Evolutionary conservation across 257 asterid genomes (phyloP), one percentile per base, ranked within the genome.

Genomic region (Nicotiana benthamiana): DNA sequence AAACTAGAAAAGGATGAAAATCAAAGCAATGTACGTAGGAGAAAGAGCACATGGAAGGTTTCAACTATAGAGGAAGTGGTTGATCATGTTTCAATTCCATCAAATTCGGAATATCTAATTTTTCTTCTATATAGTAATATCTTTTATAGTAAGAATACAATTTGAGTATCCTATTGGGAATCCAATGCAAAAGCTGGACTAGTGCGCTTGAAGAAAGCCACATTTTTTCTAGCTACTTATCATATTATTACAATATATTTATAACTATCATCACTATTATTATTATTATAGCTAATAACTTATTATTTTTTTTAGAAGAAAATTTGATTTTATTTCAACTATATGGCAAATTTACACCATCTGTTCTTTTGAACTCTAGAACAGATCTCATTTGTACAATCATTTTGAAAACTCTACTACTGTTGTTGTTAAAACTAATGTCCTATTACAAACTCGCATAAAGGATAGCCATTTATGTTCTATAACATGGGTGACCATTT

Each of bases 41-140:
- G 77, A 43, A 22, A 43, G 59, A 22, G 60, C 77, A 72, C 77
- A 46, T 72, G 77, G 77, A 72, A 72, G 77, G 77, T 46, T 70
- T 70, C 59, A 70, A 70, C 22, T 70, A 43, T 43, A 20, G 26
- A 53, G 36, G 22, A 43, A 70, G 22, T 13, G 22, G 17, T 40
- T 40, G 48, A 9, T 72, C 22, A 13, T 72, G 24, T 22, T 70
- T 22, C 15, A 40, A 1, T 70, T 13, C 34, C 59, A 43, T 36
- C 57, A 70, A 70, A 70, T 12, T 43, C 13, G 34, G 60, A 72
- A 22, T 22, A 70, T 22, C 8, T 40, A 40, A 9, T 40, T 70
- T 65, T 70, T 70, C 13, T 22, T 43, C 22, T 46, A 34, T 72
- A 20, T 68, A n/a, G n/a, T 68, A 65, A 34, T 65, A 30, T 30